Conservation (phyloP, 768 basidiomycete genomes). For the Boletus rufocinnamomeus region DNA sequence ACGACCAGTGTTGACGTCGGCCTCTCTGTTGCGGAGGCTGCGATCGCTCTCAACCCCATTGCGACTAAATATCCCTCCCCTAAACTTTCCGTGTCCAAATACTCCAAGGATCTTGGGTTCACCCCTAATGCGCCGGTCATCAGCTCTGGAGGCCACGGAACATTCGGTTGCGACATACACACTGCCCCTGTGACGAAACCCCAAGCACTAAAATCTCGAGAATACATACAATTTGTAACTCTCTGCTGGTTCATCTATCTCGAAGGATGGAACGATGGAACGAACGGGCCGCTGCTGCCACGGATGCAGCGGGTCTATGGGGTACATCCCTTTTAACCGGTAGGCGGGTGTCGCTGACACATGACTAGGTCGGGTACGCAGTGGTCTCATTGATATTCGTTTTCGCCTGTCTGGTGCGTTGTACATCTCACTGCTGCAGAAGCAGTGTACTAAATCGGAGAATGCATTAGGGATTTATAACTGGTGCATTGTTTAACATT, state of each 20-base stretch:
- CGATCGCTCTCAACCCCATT: slow-evolving; percentile 3
- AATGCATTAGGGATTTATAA: slow-evolving; percentile 41
- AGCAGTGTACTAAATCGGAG: slow-evolving; percentile 21
- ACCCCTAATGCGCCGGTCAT: not conserved
- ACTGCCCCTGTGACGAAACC: slow-evolving; percentile 3
- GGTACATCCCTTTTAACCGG: slow-evolving; percentile 27
- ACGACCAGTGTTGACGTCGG: not conserved
- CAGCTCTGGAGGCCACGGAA: not conserved
- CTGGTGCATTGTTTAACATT: slow-evolving; percentile 50
- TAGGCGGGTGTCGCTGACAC: not conserved
- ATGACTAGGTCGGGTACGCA: slow-evolving; percentile 46
- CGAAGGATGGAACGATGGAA: slow-evolving; percentile 78
- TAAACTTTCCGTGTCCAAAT: slow-evolving; percentile 3
- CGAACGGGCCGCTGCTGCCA: slow-evolving; percentile 73
- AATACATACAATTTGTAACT: slow-evolving; percentile 50
- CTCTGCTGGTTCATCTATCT: slow-evolving; percentile 61
- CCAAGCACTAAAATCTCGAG: slow-evolving; percentile 12
- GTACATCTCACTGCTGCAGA: not conserved
- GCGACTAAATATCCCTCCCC: slow-evolving; percentile 5
- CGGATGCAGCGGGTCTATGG: slow-evolving; percentile 62
- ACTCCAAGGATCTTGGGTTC: slow-evolving; percentile 5
- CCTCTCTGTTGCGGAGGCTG: not conserved
- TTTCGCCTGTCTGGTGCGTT: slow-evolving; percentile 43
- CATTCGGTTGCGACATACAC: slow-evolving; percentile 1
- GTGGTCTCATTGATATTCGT: slow-evolving; percentile 61